Evolutionary conservation across 1,284 basidiomycete species (phyloP).

Genomic region (Melampsora americana): DNA sequence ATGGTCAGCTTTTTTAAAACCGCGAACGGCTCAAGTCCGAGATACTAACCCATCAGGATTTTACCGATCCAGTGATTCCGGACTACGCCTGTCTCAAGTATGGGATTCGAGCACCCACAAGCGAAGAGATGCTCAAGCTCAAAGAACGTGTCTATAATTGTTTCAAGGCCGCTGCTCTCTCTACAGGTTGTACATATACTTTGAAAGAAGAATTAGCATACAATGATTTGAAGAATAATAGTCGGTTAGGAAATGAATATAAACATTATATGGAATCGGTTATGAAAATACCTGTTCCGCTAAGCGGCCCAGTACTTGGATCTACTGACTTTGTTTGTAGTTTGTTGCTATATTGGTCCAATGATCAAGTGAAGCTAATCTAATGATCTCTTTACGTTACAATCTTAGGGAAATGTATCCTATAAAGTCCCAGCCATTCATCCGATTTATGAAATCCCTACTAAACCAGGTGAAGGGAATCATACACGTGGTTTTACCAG

Average conservation of each 20-base stretch:
- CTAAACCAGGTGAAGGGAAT: slow-evolving; percentile 51
- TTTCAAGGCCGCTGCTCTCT: slow-evolving; percentile 54
- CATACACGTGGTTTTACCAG: slow-evolving; percentile 60
- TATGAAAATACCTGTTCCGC: slow-evolving; percentile 48
- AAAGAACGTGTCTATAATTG: slow-evolving; percentile 52
- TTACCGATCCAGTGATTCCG: slow-evolving; percentile 52
- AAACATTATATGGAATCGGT: slow-evolving; percentile 48
- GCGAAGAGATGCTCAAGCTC: slow-evolving; percentile 49
- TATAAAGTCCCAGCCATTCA: slow-evolving; percentile 54
- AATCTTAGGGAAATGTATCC: slow-evolving; percentile 50
- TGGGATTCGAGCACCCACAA: slow-evolving; percentile 54
- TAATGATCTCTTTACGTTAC: background rate
- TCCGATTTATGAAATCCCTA: slow-evolving; percentile 53
- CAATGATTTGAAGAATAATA: slow-evolving; percentile 52
- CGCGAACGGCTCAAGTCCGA: background rate
- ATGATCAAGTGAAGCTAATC: background rate
- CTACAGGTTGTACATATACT: slow-evolving; percentile 53
- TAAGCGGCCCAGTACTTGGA: slow-evolving; percentile 45
- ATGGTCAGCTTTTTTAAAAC: slow-evolving; percentile 44
- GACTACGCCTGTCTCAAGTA: slow-evolving; percentile 52
- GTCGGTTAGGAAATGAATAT: slow-evolving; percentile 48
- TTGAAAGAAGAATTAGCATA: slow-evolving; percentile 52
- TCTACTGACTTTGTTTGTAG: slow-evolving; percentile 54
- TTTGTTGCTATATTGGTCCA: background rate
- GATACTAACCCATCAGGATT: slow-evolving; percentile 1